phyloP scores from a whole-genome alignment of 306 rosid genomes.

The Lathyrus tuberosus region DNA sequence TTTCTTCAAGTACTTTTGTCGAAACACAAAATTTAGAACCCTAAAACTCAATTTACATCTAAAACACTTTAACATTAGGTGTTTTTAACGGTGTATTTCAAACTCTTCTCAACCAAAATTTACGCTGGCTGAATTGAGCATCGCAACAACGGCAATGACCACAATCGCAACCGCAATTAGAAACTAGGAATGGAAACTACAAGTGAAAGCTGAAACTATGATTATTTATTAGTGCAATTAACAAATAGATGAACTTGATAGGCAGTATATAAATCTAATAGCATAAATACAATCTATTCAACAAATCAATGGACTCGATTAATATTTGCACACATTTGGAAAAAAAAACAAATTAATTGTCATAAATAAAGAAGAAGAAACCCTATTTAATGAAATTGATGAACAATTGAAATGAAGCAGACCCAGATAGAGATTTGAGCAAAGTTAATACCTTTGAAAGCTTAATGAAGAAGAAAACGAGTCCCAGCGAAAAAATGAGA shows the following conservation, averaged over 20 bases:
- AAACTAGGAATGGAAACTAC: no score
- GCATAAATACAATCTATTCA: conserved; percentile 19
- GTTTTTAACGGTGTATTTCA: no score
- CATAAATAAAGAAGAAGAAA: conserved; percentile 18
- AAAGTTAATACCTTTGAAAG: conserved; percentile 42
- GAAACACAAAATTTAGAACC: no score
- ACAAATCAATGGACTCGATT: conserved; percentile 23
- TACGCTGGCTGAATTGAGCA: no score
- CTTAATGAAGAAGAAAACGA: conserved; percentile 21
- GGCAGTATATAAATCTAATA: neutral
- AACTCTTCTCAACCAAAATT: no score
- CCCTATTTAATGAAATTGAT: neutral
- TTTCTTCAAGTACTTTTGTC: no score
- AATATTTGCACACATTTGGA: neutral
- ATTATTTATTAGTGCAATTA: conserved; percentile 20
- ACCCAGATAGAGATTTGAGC: conserved; percentile 36
- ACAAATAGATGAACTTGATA: neutral
- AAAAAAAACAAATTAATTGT: neutral
- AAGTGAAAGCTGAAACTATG: neutral
- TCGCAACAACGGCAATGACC: no score
- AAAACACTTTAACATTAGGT: no score
- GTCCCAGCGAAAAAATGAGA: conserved; percentile 9
- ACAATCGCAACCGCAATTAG: no score
- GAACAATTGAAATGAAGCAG: conserved; percentile 37
- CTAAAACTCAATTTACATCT: no score